These are phyloP conservation scores for Coniochaeta ligniaria DNA, from an alignment of 2,329 filamentous ascomycete genomes.

Conservation along the genomic window DNA sequence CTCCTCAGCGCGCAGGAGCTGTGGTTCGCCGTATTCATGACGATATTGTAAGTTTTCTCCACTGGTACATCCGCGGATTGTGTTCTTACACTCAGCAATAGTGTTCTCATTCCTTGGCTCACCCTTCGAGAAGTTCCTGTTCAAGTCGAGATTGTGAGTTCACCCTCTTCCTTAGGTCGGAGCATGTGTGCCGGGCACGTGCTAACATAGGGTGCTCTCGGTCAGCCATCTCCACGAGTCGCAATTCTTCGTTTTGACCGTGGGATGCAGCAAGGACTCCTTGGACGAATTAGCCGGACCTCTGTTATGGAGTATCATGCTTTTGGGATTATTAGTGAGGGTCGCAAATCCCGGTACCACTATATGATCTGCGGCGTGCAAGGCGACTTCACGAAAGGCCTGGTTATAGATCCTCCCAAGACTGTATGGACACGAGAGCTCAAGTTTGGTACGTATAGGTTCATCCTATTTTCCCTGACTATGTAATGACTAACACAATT, in stretches of 20 bases:
- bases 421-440: slow-evolving; percentile 31
- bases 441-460: slow-evolving; percentile 26
- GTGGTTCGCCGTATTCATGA: slow-evolving; percentile 34
- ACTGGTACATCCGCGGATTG: background rate
- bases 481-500: slow-evolving; percentile 3
- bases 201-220: slow-evolving; percentile 11
- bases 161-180: background rate
- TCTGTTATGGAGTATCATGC: slow-evolving; percentile 35
- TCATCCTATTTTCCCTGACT: background rate
- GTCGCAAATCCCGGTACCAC: slow-evolving; percentile 24
- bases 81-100: slow-evolving; percentile 14
- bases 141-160: slow-evolving; percentile 29
- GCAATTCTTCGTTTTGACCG: slow-evolving; percentile 29
- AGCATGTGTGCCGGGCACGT: background rate
- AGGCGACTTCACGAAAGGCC: slow-evolving; percentile 30
- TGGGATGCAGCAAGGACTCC: slow-evolving; percentile 33
- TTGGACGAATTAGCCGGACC: slow-evolving; percentile 31
- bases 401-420: slow-evolving; percentile 31
- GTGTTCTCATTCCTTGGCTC: slow-evolving; percentile 30
- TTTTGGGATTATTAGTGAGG: slow-evolving; percentile 33
- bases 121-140: slow-evolving; percentile 30
- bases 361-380: slow-evolving; percentile 36
- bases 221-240: slow-evolving; percentile 31
- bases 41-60: slow-evolving; percentile 25
- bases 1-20: slow-evolving; percentile 28